A percentile compares a stretch with the other conserved stretches of the same genome.
phyloP scores from a whole-genome alignment of 768 basidiomycete genomes.

The Porpolomopsis calyptriformis region DNA sequence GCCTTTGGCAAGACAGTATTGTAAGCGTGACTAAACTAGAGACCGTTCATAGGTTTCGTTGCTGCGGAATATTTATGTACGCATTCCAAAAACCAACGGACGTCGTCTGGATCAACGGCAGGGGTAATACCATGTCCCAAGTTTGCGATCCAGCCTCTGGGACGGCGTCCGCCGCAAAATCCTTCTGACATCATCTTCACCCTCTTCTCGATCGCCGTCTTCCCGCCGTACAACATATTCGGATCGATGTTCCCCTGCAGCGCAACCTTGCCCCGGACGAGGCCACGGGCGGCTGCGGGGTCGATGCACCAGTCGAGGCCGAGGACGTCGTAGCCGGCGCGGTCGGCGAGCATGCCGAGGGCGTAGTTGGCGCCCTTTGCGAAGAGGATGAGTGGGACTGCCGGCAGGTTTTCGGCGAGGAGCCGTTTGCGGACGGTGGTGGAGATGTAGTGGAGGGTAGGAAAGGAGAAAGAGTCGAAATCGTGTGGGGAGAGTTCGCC shows the following conservation, averaged over 20 bases:
- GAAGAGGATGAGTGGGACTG: slow-evolving; percentile 81
- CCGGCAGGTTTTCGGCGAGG: slow-evolving; percentile 37
- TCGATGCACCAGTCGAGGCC: slow-evolving; percentile 90
- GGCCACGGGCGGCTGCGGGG: slow-evolving; percentile 53
- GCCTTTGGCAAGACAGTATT: too few relatives aligned
- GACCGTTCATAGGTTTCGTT: background rate
- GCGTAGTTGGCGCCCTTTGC: slow-evolving; percentile 87
- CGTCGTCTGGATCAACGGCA: slow-evolving; percentile 86
- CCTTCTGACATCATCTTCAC: slow-evolving; percentile 73
- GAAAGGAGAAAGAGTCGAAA: slow-evolving; percentile 75
- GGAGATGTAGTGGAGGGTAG: slow-evolving; percentile 66
- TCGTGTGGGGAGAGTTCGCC: slow-evolving; percentile 86
- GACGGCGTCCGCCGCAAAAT: slow-evolving; percentile 53
- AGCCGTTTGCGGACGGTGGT: slow-evolving; percentile 54
- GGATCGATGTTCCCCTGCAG: slow-evolving; percentile 96
- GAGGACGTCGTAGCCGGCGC: slow-evolving; percentile 74
- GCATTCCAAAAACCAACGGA: slow-evolving; percentile 86
- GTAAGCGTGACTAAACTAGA: too few relatives aligned
- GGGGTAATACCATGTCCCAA: slow-evolving; percentile 97
- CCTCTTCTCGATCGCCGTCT: slow-evolving; percentile 73
- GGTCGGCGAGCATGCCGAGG: slow-evolving; percentile 45
- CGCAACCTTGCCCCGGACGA: slow-evolving; percentile 52
- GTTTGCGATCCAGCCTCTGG: slow-evolving; percentile 87
- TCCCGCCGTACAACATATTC: slow-evolving; percentile 72
- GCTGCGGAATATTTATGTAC: slow-evolving; percentile 66